phyloP scores from a whole-genome alignment of 176 grass and related monocot species.

The Pontederia crassipes region DNA sequence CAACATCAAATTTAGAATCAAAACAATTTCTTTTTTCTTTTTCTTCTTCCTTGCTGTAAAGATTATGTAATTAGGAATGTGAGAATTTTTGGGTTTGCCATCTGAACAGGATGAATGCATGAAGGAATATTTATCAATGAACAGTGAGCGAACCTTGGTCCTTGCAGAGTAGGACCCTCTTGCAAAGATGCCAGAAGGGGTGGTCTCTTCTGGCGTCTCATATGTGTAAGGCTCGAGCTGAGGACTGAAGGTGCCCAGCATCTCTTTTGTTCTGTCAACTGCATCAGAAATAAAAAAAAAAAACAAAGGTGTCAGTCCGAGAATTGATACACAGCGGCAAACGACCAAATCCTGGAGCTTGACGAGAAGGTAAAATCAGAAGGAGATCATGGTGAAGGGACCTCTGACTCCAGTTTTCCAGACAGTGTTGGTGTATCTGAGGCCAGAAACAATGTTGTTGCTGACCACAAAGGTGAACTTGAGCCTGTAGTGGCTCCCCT shows the following conservation, averaged over 20 bases:
- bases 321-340: background rate
- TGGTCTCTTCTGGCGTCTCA: conserved; percentile 81
- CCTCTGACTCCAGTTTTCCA: conserved; percentile 96
- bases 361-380: background rate
- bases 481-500: conserved; percentile 82
- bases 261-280: conserved; percentile 92
- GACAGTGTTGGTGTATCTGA: conserved; percentile 90
- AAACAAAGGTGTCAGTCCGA: too few relatives aligned
- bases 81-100: background rate
- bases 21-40: too few relatives aligned
- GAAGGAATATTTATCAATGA: background rate
- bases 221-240: conserved; percentile 81
- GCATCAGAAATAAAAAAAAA: background rate
- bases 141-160: conserved; percentile 40
- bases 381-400: conserved; percentile 7
- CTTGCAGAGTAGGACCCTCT: conserved; percentile 87
- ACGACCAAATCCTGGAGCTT: background rate
- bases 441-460: conserved; percentile 94
- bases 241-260: conserved; percentile 96
- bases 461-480: conserved; percentile 92
- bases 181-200: conserved; percentile 85
- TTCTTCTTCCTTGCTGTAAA: too few relatives aligned
- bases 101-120: background rate
- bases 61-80: too few relatives aligned
- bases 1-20: too few relatives aligned